A percentile compares a stretch with the other conserved stretches of the same genome.
Conservation (phyloP, 768 basidiomycete species). For the Lyophyllum atratum region DNA sequence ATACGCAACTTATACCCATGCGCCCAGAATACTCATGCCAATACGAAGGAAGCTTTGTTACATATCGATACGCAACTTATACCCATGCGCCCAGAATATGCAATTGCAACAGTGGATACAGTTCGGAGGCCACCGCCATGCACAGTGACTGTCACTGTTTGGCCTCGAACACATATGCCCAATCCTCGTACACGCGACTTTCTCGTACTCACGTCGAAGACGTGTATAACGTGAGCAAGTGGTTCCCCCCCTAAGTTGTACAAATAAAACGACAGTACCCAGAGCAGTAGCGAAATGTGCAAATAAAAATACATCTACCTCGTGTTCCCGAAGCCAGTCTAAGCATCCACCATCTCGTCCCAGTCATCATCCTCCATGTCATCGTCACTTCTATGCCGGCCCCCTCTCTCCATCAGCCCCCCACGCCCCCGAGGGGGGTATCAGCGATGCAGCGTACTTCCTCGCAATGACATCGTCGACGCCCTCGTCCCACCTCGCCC, state of each 20-base stretch:
- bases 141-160: too few relatives aligned
- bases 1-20: too few relatives aligned
- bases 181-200: too few relatives aligned
- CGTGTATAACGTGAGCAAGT: neutral
- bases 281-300: neutral
- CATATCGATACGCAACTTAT: too few relatives aligned
- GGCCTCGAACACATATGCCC: too few relatives aligned
- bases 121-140: too few relatives aligned
- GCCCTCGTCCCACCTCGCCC: slow-evolving; percentile 35
- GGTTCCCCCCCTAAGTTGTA: neutral
- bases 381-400: slow-evolving; percentile 16
- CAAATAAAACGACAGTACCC: neutral
- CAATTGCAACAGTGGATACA: too few relatives aligned
- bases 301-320: neutral
- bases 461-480: slow-evolving; percentile 23
- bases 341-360: slow-evolving; percentile 22
- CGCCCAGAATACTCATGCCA: too few relatives aligned
- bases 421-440: slow-evolving; percentile 14
- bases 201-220: too few relatives aligned
- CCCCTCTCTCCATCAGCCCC: slow-evolving; percentile 26
- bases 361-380: slow-evolving; percentile 27
- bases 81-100: too few relatives aligned
- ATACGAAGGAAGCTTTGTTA: too few relatives aligned
- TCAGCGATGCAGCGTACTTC: slow-evolving; percentile 16
- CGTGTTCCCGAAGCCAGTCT: slow-evolving; percentile 5